Base-by-base conservation (phyloP, 2,329 filamentous ascomycete genomes). In the Dendrostoma leiphaemia region DNA sequence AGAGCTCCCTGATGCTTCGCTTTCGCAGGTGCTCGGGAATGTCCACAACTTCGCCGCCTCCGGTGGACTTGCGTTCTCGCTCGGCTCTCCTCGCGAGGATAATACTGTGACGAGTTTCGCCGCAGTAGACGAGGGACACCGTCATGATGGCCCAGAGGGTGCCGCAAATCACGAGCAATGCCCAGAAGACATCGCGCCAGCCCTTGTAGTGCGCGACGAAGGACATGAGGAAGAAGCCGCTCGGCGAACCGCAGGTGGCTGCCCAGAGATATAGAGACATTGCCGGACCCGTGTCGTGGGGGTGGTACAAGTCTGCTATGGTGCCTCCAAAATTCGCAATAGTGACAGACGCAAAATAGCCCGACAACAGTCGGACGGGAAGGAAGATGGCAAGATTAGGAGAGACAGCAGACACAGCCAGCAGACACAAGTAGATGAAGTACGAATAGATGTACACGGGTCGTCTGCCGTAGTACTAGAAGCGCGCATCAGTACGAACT, bases 141-240 rank as follows among this genome's bases (percentile, higher is more conserved):
- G 68, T 64, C 63, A 78, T 66, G 49, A 77, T 62, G 17, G 74
- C 32, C 74, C 75, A 78, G 45, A 74, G 67, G 1, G 64, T 62
- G 6, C 73, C 68, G 58, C 72, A 75, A 10, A 77, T 71, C 6
- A 69, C 71, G n/a, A 78, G 66, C 58, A 78, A 66, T 21, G 74
- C 68, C 67, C 74, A 74, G 53, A 78, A 73, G 0, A 77, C 71
- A 43, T 66, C 63, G 34, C 73, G 64, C 75, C 75, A 78, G 19
- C 67, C 68, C 37, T 68, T 63, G 29, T 68, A 62, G 37, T 77
- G 67, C 4, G 74, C 74, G 13, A 78, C 68, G 32, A 75, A 72
- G 0, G 72, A 74, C 61, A 77, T 71, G 15, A 76, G 61, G 24
- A 77, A 74, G 58, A 73, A 77, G 0, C 74, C 74, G 8, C 71